Evolutionary conservation across 2,329 filamentous ascomycete genomes (phyloP).

Genomic region (Penicillium nordicum): DNA sequence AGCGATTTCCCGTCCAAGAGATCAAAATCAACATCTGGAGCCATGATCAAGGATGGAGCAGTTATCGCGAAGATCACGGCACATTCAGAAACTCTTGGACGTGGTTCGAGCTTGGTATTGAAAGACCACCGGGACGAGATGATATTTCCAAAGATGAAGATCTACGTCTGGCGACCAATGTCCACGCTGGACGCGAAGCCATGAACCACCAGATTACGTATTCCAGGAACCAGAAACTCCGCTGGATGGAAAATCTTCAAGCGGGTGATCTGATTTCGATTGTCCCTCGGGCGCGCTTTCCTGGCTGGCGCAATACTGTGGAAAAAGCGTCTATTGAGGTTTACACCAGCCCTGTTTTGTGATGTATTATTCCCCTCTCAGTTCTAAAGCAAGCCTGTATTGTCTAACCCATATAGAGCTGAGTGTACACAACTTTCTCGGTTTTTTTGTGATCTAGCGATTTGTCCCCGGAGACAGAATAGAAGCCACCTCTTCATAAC

Average conservation of each 20-base stretch:
- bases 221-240: neutral
- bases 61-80: neutral
- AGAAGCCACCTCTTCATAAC: conserved; percentile 58
- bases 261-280: conserved; percentile 5
- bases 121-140: neutral
- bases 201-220: neutral
- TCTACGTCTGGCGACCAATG: conserved; percentile 3
- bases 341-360: conserved; percentile 3
- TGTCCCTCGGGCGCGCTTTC: neutral
- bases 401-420: neutral
- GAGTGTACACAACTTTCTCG: too few species aligned
- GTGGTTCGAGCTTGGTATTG: conserved; percentile 9
- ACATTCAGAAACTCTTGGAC: conserved; percentile 8
- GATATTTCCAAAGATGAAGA: neutral
- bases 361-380: neutral
- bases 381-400: neutral
- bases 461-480: conserved; percentile 43
- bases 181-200: neutral
- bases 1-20: conserved; percentile 2
- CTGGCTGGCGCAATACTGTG: conserved; percentile 8
- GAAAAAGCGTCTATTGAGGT: conserved; percentile 7
- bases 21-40: conserved; percentile 11
- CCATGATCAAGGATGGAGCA: conserved; percentile 11
- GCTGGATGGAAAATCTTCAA: neutral
- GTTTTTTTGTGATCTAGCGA: neutral